Evolutionary conservation across 2,329 filamentous ascomycete species (phyloP).

Genomic region (Penicillium sumatraense): DNA sequence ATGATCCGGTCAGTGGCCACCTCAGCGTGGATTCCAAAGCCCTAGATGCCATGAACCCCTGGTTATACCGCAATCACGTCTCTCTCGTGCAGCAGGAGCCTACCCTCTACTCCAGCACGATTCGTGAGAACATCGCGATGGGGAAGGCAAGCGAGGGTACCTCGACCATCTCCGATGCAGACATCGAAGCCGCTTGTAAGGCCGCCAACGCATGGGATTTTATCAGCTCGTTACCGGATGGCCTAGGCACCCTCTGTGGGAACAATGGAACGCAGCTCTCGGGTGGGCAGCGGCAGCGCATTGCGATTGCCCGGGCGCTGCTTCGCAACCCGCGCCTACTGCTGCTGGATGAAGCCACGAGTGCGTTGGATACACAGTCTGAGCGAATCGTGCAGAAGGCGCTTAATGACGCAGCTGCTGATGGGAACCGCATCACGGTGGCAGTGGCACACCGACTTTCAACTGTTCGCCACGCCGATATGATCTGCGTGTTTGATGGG

Average conservation of each 20-base stretch:
- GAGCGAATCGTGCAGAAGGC: slow-evolving; percentile 88
- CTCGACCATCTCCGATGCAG: slow-evolving; percentile 17
- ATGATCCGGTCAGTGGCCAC: slow-evolving; percentile 45
- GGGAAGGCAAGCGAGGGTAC: slow-evolving; percentile 32
- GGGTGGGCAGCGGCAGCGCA: slow-evolving; percentile 91
- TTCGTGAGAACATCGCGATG: slow-evolving; percentile 53
- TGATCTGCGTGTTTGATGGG: slow-evolving; percentile 85
- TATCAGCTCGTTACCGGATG: slow-evolving; percentile 57
- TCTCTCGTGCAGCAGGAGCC: slow-evolving; percentile 51
- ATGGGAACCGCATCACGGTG: slow-evolving; percentile 84
- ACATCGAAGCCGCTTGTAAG: slow-evolving; percentile 50
- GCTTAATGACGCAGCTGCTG: slow-evolving; percentile 66
- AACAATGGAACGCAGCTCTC: slow-evolving; percentile 61
- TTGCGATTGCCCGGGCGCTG: slow-evolving; percentile 82
- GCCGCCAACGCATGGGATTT: slow-evolving; percentile 60
- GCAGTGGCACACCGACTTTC: slow-evolving; percentile 90
- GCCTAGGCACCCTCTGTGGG: slow-evolving; percentile 54
- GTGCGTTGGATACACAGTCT: slow-evolving; percentile 82
- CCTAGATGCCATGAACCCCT: slow-evolving; percentile 17
- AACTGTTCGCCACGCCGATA: slow-evolving; percentile 87
- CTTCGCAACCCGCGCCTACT: slow-evolving; percentile 84
- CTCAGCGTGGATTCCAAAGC: slow-evolving; percentile 27
- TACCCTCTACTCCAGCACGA: slow-evolving; percentile 48
- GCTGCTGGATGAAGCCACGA: slow-evolving; percentile 85
- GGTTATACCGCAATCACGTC: slow-evolving; percentile 37